phyloP scores from a whole-genome alignment of 352 stramenopile genomes.

The Thalassiosira livingstoniorum region DNA sequence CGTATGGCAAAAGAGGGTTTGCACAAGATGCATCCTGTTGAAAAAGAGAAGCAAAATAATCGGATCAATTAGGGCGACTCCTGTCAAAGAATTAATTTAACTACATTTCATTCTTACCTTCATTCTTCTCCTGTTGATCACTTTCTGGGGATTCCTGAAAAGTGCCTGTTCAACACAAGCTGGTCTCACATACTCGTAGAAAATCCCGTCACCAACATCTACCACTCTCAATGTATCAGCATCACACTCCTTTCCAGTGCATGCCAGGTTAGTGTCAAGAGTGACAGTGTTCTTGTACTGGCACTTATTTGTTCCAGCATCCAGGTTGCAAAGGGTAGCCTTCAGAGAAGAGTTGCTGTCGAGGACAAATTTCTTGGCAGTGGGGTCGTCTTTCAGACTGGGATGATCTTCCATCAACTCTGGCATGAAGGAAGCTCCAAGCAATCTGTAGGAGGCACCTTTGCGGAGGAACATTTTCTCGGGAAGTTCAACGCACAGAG shows the following conservation, averaged over 20 bases:
- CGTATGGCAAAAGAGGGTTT: slow-evolving; percentile 57
- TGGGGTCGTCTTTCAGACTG: slow-evolving; percentile 45
- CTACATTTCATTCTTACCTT: slow-evolving; percentile 14
- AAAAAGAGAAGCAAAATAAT: slow-evolving; percentile 20
- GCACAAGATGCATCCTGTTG: slow-evolving; percentile 42
- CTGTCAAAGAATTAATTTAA: no score
- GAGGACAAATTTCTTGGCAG: slow-evolving; percentile 51
- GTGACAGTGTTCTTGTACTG: slow-evolving; percentile 39
- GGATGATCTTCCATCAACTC: slow-evolving; percentile 21
- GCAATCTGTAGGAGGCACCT: slow-evolving; percentile 54
- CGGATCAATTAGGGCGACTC: no score
- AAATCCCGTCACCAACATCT: slow-evolving; percentile 54
- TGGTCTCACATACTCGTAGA: slow-evolving; percentile 72
- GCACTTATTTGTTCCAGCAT: slow-evolving; percentile 34
- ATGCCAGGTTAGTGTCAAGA: slow-evolving; percentile 44
- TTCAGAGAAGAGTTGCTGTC: slow-evolving; percentile 43
- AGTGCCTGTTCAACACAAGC: slow-evolving; percentile 72
- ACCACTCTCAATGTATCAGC: slow-evolving; percentile 60
- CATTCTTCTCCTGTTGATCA: slow-evolving; percentile 39
- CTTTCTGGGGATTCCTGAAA: slow-evolving; percentile 57
- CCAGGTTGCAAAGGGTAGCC: slow-evolving; percentile 46
- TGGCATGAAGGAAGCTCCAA: slow-evolving; percentile 40
- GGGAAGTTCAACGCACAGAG: slow-evolving; percentile 51
- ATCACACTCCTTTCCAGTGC: slow-evolving; percentile 53
- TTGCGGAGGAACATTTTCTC: slow-evolving; percentile 64